These are phyloP conservation scores for Pleurotus giganteus DNA, from an alignment of 768 basidiomycete species.

Conservation along the genomic window DNA sequence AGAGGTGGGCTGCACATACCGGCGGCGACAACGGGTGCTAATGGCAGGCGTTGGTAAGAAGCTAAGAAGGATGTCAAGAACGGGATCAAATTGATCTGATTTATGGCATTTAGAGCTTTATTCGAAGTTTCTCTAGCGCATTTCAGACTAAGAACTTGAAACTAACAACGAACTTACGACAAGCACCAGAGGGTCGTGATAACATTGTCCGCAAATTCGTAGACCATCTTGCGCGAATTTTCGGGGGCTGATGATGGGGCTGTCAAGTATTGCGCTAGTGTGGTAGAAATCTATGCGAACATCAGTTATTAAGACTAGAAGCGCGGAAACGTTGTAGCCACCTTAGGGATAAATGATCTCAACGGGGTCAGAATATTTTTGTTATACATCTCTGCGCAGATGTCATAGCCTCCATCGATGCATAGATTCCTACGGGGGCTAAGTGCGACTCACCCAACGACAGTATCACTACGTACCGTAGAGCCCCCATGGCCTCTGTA, in stretches of 20 bases:
- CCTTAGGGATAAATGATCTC: slow-evolving; percentile 77
- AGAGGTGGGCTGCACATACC: slow-evolving; percentile 42
- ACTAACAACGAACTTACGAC: slow-evolving; percentile 62
- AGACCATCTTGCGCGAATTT: slow-evolving; percentile 72
- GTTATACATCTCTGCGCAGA: slow-evolving; percentile 97
- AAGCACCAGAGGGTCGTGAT: slow-evolving; percentile 94
- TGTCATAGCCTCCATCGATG: slow-evolving; percentile 93
- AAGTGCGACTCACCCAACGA: slow-evolving; percentile 9
- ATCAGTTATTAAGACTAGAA: not conserved
- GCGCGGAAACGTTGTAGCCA: slow-evolving; percentile 24
- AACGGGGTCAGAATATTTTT: slow-evolving; percentile 85
- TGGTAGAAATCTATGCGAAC: slow-evolving; percentile 62
- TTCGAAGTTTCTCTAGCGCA: slow-evolving; percentile 81
- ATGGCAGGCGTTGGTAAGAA: slow-evolving; percentile 64
- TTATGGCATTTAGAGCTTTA: slow-evolving; percentile 87
- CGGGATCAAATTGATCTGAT: slow-evolving; percentile 71
- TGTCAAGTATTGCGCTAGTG: slow-evolving; percentile 64
- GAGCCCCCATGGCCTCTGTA: slow-evolving; percentile 83
- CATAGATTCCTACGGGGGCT: slow-evolving; percentile 70
- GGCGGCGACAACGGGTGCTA: slow-evolving; percentile 74
- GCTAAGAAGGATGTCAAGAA: slow-evolving; percentile 91
- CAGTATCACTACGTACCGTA: slow-evolving; percentile 55
- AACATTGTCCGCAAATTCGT: slow-evolving; percentile 88
- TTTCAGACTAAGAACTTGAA: slow-evolving; percentile 19
- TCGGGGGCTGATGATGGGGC: slow-evolving; percentile 63